These are phyloP conservation scores for Tricharina praecox DNA, from an alignment of 495 filamentous ascomycete species.

Conservation along the genomic window DNA sequence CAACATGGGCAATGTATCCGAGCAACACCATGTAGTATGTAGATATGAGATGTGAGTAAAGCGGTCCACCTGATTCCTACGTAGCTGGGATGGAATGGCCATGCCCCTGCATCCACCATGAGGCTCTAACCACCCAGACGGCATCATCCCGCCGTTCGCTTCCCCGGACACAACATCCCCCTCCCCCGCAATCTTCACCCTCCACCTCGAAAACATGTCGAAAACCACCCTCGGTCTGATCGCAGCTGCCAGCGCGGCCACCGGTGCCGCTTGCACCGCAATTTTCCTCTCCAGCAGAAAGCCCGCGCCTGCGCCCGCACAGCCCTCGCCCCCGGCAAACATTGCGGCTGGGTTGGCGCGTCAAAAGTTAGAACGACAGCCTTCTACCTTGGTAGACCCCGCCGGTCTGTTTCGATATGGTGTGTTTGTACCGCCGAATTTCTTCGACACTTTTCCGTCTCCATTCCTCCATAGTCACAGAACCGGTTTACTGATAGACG, in stretches of 20 bases:
- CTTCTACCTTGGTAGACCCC: slow-evolving; percentile 77
- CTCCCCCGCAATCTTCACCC: not conserved
- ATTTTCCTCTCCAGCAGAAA: slow-evolving; percentile 36
- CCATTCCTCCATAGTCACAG: not conserved
- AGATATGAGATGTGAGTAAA: too few species aligned
- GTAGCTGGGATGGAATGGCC: too few species aligned
- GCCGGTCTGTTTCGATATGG: slow-evolving; percentile 83
- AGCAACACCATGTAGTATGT: too few species aligned
- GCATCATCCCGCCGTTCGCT: not conserved
- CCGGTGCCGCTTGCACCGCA: slow-evolving; percentile 69
- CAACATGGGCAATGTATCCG: too few species aligned
- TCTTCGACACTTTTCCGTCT: not conserved
- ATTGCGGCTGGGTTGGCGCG: not conserved
- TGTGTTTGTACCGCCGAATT: not conserved
- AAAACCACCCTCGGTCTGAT: slow-evolving; percentile 76
- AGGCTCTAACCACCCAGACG: too few species aligned
- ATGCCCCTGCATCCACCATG: too few species aligned
- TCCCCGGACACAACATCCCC: not conserved
- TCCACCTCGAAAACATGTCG: slow-evolving; percentile 40
- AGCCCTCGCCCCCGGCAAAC: too few species aligned
- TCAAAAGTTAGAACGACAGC: too few species aligned
- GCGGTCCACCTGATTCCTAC: too few species aligned
- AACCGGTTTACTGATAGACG: not conserved
- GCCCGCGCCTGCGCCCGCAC: slow-evolving; percentile 12
- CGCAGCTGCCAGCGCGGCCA: slow-evolving; percentile 73